Evolutionary conservation across 306 rosid genomes (phyloP).

Genomic region (Oemleria cerasiformis): DNA sequence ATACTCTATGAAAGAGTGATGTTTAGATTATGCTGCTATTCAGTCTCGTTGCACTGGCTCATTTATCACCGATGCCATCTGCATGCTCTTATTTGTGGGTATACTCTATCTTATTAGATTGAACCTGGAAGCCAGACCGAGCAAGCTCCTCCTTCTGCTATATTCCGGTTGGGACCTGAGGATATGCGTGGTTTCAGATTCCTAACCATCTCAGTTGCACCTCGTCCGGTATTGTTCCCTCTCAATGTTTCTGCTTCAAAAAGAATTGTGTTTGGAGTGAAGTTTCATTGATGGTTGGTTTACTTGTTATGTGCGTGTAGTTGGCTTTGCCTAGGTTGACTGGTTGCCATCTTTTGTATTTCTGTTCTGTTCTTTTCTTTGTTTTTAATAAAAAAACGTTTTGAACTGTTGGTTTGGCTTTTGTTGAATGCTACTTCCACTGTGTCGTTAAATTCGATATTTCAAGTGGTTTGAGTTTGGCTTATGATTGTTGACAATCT

Average conservation of each 20-base stretch:
- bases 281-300: background rate
- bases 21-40: slow-evolving; percentile 15
- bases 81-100: slow-evolving; percentile 28
- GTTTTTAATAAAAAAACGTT: background rate
- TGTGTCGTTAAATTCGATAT: slow-evolving; percentile 10
- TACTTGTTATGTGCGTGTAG: background rate
- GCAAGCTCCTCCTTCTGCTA: slow-evolving; percentile 94
- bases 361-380: background rate
- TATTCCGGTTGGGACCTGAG: slow-evolving; percentile 76
- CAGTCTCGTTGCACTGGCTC: slow-evolving; percentile 16
- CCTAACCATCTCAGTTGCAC: slow-evolving; percentile 96
- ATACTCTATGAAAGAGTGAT: slow-evolving; percentile 1
- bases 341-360: background rate
- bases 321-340: slow-evolving; percentile 7
- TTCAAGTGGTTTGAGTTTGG: slow-evolving; percentile 15
- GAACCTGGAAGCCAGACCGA: slow-evolving; percentile 99
- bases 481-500: slow-evolving; percentile 36
- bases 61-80: slow-evolving; percentile 25
- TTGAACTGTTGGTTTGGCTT: background rate
- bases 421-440: background rate
- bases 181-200: slow-evolving; percentile 91
- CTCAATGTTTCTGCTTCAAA: slow-evolving; percentile 9
- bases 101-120: slow-evolving; percentile 47
- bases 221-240: slow-evolving; percentile 83
- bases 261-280: background rate